Percentiles rank a stretch among this genome's conserved stretches.
These are phyloP conservation scores for Pirum gemmata DNA, from an alignment of 78 protist species.

Conservation along the genomic window DNA sequence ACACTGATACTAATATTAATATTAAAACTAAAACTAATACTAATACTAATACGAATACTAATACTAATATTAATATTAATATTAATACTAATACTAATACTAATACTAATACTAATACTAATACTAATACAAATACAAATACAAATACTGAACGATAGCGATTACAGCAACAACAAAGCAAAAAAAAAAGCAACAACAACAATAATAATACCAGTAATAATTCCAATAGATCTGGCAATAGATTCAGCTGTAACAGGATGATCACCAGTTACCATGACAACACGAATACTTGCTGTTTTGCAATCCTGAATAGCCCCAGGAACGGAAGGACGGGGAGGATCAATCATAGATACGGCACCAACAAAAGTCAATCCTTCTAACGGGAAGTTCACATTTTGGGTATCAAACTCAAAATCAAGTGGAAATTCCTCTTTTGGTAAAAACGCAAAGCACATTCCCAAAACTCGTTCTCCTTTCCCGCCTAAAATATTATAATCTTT, in stretches of 20 bases:
- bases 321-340: constrained; percentile 90
- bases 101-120: too few species aligned
- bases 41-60: too few species aligned
- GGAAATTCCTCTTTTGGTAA: constrained; percentile 26
- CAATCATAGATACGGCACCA: constrained; percentile 85
- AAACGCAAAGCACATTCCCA: constrained; percentile 19
- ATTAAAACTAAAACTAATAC: too few species aligned
- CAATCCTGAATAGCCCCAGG: constrained; percentile 50
- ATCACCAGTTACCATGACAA: constrained; percentile 97
- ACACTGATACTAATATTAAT: too few species aligned
- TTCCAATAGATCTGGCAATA: constrained; percentile 77
- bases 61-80: too few species aligned
- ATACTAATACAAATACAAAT: too few species aligned
- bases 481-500: constrained; percentile 22
- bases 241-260: constrained; percentile 89
- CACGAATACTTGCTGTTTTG: constrained; percentile 70
- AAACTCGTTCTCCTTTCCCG: constrained; percentile 52
- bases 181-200: too few species aligned
- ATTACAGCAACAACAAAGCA: too few species aligned
- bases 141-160: not conserved
- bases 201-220: constrained; percentile 31
- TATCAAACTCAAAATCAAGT: constrained; percentile 20
- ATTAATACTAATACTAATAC: too few species aligned
- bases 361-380: constrained; percentile 60
- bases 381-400: constrained; percentile 44